Base-by-base conservation (phyloP, 805 yeast genomes). In the Pichia heedii region DNA sequence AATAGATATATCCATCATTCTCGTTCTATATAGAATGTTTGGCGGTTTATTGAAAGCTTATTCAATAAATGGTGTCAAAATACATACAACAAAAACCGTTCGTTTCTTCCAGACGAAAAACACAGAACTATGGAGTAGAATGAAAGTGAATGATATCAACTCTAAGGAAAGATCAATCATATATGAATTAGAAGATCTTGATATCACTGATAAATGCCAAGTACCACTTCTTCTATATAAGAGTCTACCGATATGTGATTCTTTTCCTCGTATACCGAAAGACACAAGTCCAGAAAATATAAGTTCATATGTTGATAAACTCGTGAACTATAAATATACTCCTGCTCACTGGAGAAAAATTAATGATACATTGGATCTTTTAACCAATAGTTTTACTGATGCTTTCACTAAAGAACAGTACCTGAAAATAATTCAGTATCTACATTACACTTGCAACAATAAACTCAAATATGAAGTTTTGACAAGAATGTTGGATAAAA, bases 361-460 rank as follows among this genome's bases (percentile, higher is more conserved):
- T 2, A 29, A 5, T 29, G 32, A 29, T 13, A 12, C 6, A 10
- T 10, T 29, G 15, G 15, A 29, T 3, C 12, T 13, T 10, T 5
- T 29, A 5, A 15, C 16, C 4, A 39, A 47, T 12, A 8, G 49
- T 1, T 39, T 35, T 4, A 54, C 61, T 1, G 46, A 40, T 6
- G 6, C 44, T 39, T 19, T 59, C 2, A 41, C 50, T 15, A 59
- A 56, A 33, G 37, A 53, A 27, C 45, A 54, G 4, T 57, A 48
- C 39, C 20, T 53, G 3, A 34, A 21, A 3, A 45, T 53, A 2
- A 43, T 47, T 40, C 43, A 50, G 24, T 39, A 49, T 45, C 48
- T 49, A 34, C 60, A 58, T 43, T 52, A 50, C 40, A 30, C 46
- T 12, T 33, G 46, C 8, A 50, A 55, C 29, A 52, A 53, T 21